A percentile compares a stretch with the other conserved stretches of the same genome.
Conservation (phyloP, 306 rosid genomes). For the Spatholobus suberectus region DNA sequence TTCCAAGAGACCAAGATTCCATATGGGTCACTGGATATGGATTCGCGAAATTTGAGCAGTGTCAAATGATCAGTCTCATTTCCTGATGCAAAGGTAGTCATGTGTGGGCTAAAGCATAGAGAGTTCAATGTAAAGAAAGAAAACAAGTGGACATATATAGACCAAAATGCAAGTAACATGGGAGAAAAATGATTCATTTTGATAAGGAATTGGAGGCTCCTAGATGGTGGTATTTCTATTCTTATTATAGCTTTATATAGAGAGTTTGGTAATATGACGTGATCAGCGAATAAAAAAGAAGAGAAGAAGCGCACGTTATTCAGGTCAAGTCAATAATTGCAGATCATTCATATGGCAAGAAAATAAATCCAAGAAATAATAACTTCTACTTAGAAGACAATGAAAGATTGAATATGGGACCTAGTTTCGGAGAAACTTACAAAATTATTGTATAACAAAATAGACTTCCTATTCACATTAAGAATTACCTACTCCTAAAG, state of each 20-base stretch:
- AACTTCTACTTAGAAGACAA: too few species aligned
- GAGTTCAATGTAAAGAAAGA: too few species aligned
- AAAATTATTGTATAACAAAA: too few species aligned
- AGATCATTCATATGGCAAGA: neutral
- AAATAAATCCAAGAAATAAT: neutral
- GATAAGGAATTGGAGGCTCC: neutral
- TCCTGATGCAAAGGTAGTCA: neutral
- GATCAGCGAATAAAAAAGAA: too few species aligned
- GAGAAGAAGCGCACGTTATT: neutral
- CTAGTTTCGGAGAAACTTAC: too few species aligned
- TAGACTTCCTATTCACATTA: too few species aligned
- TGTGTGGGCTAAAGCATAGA: too few species aligned
- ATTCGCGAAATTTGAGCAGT: neutral
- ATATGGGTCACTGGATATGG: neutral
- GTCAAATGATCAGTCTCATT: neutral
- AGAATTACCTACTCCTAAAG: too few species aligned
- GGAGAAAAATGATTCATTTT: neutral
- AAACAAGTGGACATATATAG: neutral
- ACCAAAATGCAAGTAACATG: neutral
- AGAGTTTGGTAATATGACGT: neutral
- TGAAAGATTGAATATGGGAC: too few species aligned
- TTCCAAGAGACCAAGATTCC: neutral
- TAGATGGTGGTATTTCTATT: neutral
- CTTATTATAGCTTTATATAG: neutral
- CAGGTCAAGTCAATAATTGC: neutral